phyloP scores from a whole-genome alignment of 2,329 filamentous ascomycete species.

The Arthroderma sp. region DNA sequence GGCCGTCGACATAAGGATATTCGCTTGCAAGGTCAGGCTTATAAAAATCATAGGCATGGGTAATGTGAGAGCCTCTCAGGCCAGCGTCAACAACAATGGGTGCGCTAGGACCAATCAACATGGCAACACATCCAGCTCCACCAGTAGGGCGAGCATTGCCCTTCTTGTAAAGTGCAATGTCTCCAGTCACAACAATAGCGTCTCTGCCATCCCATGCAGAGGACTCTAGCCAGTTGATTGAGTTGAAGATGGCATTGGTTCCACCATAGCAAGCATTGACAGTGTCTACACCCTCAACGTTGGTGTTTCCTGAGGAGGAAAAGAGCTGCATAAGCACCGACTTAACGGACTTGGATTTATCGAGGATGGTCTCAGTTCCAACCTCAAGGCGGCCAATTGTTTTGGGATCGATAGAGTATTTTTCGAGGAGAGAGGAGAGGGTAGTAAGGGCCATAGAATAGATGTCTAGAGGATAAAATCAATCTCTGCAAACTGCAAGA shows the following conservation, averaged over 20 bases:
- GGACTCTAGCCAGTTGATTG: constrained; percentile 69
- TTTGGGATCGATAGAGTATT: constrained; percentile 68
- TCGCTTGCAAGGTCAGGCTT: constrained; percentile 72
- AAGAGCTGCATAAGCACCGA: constrained; percentile 72
- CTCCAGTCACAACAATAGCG: constrained; percentile 61
- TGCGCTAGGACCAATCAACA: constrained; percentile 62
- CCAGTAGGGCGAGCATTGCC: constrained; percentile 64
- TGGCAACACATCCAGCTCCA: constrained; percentile 60
- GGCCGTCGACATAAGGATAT: constrained; percentile 68
- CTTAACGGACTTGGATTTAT: constrained; percentile 79
- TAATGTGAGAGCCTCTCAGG: constrained; percentile 65
- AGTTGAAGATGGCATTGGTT: constrained; percentile 67
- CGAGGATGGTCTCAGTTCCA: constrained; percentile 65
- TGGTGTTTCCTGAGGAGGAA: constrained; percentile 54
- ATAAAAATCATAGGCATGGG: constrained; percentile 73
- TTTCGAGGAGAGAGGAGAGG: constrained; percentile 62
- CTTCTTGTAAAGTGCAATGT: constrained; percentile 71
- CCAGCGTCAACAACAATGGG: constrained; percentile 61
- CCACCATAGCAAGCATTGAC: constrained; percentile 73
- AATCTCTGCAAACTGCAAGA: too few relatives aligned
- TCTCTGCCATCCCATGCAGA: constrained; percentile 74
- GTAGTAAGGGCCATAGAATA: constrained; percentile 75
- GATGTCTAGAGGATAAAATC: constrained; percentile 47
- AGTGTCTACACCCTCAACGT: constrained; percentile 65
- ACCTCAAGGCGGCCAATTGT: constrained; percentile 65